Percentiles rank a stretch among this genome's conserved stretches.
Evolutionary conservation across 2,329 filamentous ascomycete genomes (phyloP).

Genomic region (Chaetomiaceae sp.): DNA sequence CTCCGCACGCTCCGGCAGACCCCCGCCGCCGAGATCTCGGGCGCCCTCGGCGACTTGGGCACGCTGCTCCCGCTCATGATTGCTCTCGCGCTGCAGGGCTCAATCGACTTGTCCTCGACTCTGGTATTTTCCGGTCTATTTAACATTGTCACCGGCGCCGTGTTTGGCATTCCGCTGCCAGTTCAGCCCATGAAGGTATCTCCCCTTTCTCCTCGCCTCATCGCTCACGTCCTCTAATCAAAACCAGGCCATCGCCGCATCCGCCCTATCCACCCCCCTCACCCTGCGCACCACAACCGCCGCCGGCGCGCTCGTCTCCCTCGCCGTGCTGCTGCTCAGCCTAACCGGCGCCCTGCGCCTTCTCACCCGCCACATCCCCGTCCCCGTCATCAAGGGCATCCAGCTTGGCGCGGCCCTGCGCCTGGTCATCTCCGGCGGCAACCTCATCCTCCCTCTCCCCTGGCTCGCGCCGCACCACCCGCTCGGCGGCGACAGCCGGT

Average conservation of each 20-base stretch:
- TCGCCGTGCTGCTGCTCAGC: constrained; percentile 70
- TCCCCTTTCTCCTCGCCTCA: background rate
- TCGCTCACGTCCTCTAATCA: background rate
- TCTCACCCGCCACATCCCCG: constrained; percentile 70
- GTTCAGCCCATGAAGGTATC: constrained; percentile 77
- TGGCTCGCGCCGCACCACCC: constrained; percentile 63
- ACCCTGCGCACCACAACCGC: constrained; percentile 69
- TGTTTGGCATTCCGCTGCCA: constrained; percentile 84
- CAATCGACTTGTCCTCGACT: constrained; percentile 77
- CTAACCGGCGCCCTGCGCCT: constrained; percentile 72
- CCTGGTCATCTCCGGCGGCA: constrained; percentile 68
- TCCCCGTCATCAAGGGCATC: constrained; percentile 89
- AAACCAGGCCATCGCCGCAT: constrained; percentile 73
- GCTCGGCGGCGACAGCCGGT: constrained; percentile 75
- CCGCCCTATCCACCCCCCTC: constrained; percentile 70
- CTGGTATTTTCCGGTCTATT: constrained; percentile 84
- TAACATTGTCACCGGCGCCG: constrained; percentile 75
- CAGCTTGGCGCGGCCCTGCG: constrained; percentile 88
- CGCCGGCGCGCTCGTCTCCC: constrained; percentile 75
- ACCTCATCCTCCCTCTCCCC: constrained; percentile 61
- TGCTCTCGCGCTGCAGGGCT: constrained; percentile 71
- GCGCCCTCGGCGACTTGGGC: constrained; percentile 80
- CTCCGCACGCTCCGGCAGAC: constrained; percentile 42
- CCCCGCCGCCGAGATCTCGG: constrained; percentile 71
- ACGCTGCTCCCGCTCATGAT: constrained; percentile 87